Conservation (phyloP, 352 stramenopile genomes). For the Pythium dissimile region DNA sequence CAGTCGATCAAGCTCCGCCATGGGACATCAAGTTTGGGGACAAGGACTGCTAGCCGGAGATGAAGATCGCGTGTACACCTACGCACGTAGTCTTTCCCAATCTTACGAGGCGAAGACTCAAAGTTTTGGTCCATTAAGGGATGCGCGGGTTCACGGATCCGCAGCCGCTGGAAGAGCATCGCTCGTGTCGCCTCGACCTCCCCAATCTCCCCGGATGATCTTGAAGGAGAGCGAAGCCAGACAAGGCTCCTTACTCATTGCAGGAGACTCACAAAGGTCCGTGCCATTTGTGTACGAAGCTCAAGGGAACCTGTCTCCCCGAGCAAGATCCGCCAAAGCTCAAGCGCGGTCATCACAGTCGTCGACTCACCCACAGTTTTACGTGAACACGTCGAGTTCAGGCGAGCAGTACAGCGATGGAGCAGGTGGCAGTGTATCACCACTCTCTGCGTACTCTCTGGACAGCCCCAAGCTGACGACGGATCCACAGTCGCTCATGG, state of each 20-base stretch:
- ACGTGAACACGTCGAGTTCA: too few species aligned
- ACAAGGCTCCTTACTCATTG: neutral
- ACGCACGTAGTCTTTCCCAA: too few species aligned
- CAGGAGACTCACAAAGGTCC: neutral
- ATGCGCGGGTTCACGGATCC: neutral
- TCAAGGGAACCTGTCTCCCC: conserved; percentile 1
- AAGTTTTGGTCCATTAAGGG: too few species aligned
- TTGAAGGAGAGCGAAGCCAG: conserved; percentile 9
- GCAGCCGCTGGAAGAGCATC: neutral
- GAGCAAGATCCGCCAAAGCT: conserved; percentile 2
- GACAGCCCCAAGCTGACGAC: neutral
- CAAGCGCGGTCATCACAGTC: neutral
- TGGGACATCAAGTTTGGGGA: neutral
- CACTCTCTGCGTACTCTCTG: neutral
- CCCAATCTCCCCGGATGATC: neutral
- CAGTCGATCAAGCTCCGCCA: neutral
- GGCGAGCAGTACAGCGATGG: neutral
- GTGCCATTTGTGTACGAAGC: neutral
- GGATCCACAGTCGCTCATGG: neutral
- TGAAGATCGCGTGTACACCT: too few species aligned
- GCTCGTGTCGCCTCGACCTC: neutral
- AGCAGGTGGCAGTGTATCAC: neutral
- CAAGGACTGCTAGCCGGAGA: neutral
- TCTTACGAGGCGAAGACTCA: too few species aligned
- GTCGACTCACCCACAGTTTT: neutral